Percentiles rank a stretch among this genome's conserved stretches.
Evolutionary conservation across 169 alveolate genomes (phyloP).

Genomic region (Theileria equi): DNA sequence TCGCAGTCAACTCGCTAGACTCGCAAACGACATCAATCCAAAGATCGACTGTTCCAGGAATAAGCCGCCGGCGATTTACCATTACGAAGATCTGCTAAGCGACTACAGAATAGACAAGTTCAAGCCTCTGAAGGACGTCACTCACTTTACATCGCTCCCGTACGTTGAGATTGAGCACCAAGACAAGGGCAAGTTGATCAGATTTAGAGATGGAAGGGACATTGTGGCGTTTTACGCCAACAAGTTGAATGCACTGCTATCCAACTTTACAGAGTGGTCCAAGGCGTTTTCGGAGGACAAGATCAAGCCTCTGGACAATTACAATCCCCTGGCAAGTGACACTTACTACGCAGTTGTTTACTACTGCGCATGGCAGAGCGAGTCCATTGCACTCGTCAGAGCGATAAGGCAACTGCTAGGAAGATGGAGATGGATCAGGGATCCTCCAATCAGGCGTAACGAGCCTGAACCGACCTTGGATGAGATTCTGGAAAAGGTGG

Average conservation of each 20-base stretch:
- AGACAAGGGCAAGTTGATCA: constrained; percentile 51
- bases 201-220: constrained; percentile 41
- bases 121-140: background rate
- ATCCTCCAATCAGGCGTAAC: constrained; percentile 41
- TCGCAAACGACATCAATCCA: constrained; percentile 53
- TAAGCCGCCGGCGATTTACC: constrained; percentile 37
- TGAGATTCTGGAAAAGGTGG: constrained; percentile 27
- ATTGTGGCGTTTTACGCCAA: constrained; percentile 48
- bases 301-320: constrained; percentile 19
- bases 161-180: constrained; percentile 51
- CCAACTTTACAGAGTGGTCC: constrained; percentile 53
- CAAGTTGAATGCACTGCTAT: constrained; percentile 28
- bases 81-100: constrained; percentile 37
- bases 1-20: no score
- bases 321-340: constrained; percentile 38
- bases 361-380: constrained; percentile 64
- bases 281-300: constrained; percentile 22
- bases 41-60: constrained; percentile 29
- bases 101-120: constrained; percentile 22
- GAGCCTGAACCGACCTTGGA: constrained; percentile 18
- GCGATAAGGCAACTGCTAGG: constrained; percentile 53
- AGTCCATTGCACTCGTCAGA: constrained; percentile 50
- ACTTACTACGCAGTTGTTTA: constrained; percentile 58
- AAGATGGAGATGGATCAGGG: constrained; percentile 23
- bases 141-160: constrained; percentile 41